Evolutionary conservation across 768 basidiomycete species (phyloP), one percentile per base, ranked within the genome.

Genomic region (Mycena amicta): DNA sequence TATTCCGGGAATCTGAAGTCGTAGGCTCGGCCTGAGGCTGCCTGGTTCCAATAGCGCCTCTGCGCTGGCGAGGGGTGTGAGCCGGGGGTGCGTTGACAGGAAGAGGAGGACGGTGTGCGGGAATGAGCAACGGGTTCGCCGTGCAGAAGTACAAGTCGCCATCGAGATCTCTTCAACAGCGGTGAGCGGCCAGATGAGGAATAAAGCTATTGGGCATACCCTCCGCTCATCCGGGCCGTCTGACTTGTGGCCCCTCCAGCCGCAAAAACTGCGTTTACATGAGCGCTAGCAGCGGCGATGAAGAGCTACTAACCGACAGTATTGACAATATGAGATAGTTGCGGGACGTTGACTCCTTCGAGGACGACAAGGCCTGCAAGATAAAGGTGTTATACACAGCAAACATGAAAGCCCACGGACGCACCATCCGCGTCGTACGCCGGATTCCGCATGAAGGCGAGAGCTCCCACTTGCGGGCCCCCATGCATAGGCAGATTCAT

Each of bases 221-320:
- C 68, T 55, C 66, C 66, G 11, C 64, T 62, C 67, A 70, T 70
- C 15, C 53, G 53, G 50, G 68, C 66, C 6, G 68, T 20, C 26
- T 65, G 56, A 18, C 67, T 67, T 37, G 54, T 62, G 3, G 41
- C 5, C 5, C 68, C 66, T 2, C 43, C 43, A 1, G 56, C 43
- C 20, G 68, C 56, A 47, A 70, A 70, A 4, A 70, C 68, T 68
- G 30, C 28, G 30, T 53, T 5, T 56, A 52, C 47, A 22, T 28
- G 13, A 18, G 23, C 1, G 3, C 2, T 45, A n/a, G 3, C 29
- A 30, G 29, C 6, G 26, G 13, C 22, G 5, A 55, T 20, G 1
- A 13, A 1, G n/a, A 41, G 15, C 33, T 13, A 25, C 1, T 41
- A 16, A 67, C 67, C 67, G n/a, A 68, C 67, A 29, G 66, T 62